Conservation (phyloP, 805 yeast genomes). For the Starmerella khaoyaiensis region DNA sequence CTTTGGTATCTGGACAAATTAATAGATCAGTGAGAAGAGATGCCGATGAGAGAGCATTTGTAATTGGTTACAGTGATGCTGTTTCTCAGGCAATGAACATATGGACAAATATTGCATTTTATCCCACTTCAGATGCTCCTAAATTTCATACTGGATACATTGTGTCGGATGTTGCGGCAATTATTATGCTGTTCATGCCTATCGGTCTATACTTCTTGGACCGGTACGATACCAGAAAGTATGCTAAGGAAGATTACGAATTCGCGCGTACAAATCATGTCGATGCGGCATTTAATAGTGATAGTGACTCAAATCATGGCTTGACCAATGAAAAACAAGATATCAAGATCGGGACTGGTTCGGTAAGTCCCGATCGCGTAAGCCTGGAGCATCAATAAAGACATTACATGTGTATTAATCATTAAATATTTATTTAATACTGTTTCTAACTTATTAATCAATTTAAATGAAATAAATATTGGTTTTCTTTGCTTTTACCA, state of each 20-base stretch:
- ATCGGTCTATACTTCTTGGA: constrained; percentile 24
- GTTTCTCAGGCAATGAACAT: constrained; percentile 35
- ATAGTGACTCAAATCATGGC: neutral
- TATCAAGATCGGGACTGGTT: too few species aligned
- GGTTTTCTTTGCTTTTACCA: too few species aligned
- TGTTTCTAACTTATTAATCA: too few species aligned
- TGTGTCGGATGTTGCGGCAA: constrained; percentile 29
- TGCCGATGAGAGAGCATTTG: constrained; percentile 29
- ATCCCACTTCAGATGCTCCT: constrained; percentile 34
- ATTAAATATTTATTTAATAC: too few species aligned
- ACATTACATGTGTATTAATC: too few species aligned
- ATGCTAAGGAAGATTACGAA: constrained; percentile 14
- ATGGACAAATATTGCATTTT: constrained; percentile 36
- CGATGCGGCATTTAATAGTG: constrained; percentile 4
- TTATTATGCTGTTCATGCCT: constrained; percentile 31
- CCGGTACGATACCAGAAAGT: constrained; percentile 22
- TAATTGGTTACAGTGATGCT: constrained; percentile 28
- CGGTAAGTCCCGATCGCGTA: too few species aligned
- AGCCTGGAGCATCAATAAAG: too few species aligned
- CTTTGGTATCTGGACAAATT: constrained; percentile 34
- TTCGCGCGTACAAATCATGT: too few species aligned
- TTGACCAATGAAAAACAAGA: neutral
- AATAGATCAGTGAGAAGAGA: constrained; percentile 28
- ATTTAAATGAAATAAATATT: too few species aligned
- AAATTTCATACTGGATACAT: constrained; percentile 32